Conservation (phyloP, 1,284 basidiomycete species). For the Moniliella sp. region DNA sequence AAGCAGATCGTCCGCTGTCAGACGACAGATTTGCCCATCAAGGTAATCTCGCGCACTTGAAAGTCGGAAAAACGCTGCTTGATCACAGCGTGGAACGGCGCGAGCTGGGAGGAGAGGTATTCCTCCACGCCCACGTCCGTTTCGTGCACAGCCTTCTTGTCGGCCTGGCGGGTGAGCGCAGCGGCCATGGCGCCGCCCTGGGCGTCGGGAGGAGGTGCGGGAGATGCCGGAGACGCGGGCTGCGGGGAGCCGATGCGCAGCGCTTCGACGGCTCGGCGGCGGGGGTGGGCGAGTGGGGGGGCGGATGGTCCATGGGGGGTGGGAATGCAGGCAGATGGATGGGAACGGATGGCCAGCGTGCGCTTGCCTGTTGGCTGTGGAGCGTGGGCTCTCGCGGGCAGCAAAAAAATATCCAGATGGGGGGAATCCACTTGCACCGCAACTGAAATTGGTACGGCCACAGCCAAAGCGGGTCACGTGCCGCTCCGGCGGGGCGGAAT, state of each 20-base stretch:
- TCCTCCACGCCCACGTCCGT: conserved; percentile 13
- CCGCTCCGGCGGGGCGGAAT: too few species aligned
- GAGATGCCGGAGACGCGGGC: neutral
- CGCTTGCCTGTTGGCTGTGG: too few species aligned
- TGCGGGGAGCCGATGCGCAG: neutral
- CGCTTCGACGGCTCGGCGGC: neutral
- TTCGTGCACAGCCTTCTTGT: neutral
- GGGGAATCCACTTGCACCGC: too few species aligned
- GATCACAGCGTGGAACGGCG: conserved; percentile 24
- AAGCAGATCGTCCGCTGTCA: conserved; percentile 12
- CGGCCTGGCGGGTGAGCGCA: neutral
- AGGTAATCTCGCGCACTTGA: conserved; percentile 19
- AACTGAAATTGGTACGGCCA: too few species aligned
- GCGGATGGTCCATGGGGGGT: neutral
- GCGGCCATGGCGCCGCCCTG: neutral
- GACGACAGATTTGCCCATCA: conserved; percentile 6
- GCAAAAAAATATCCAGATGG: too few species aligned
- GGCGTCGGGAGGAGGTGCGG: neutral
- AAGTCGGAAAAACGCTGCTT: conserved; percentile 28
- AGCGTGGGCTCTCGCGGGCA: too few species aligned
- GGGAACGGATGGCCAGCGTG: too few species aligned
- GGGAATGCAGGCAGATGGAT: too few species aligned
- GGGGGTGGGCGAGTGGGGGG: neutral
- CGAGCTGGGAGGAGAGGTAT: conserved; percentile 12
- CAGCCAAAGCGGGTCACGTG: too few species aligned